Conservation (phyloP, 495 filamentous ascomycete species). For the Tuber melanosporum region DNA sequence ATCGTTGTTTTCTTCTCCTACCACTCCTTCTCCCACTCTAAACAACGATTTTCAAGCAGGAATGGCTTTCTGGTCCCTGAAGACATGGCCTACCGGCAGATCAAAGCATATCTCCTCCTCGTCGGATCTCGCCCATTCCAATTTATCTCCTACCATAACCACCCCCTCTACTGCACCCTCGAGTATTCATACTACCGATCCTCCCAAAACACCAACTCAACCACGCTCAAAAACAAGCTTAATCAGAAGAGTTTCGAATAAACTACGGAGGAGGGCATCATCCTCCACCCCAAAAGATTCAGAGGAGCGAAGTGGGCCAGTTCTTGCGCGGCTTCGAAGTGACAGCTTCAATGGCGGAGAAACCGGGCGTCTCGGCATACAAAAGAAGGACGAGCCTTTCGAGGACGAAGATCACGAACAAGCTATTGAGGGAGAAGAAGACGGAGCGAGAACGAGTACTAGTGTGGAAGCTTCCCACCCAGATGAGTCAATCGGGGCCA, state of each 20-base stretch:
- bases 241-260: slow-evolving; percentile 62
- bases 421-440: slow-evolving; percentile 45
- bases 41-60: slow-evolving; percentile 1
- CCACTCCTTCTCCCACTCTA: not conserved
- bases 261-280: slow-evolving; percentile 60
- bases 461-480: slow-evolving; percentile 44
- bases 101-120: not conserved
- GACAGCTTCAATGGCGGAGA: slow-evolving; percentile 70
- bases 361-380: slow-evolving; percentile 45
- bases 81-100: not conserved
- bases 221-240: slow-evolving; percentile 44
- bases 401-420: slow-evolving; percentile 64
- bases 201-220: slow-evolving; percentile 16
- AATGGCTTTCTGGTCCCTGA: not conserved
- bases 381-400: slow-evolving; percentile 49
- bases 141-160: not conserved
- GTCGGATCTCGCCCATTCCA: not conserved
- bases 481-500: slow-evolving; percentile 41
- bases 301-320: slow-evolving; percentile 80
- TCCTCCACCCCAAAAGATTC: slow-evolving; percentile 65
- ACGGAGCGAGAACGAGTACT: slow-evolving; percentile 24
- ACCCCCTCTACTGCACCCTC: not conserved
- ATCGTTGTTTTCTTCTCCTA: not conserved
- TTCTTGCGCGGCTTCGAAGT: slow-evolving; percentile 76
- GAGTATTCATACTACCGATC: not conserved